Conservation (phyloP, 2,329 filamentous ascomycete species). For the Epichloe bromicola region DNA sequence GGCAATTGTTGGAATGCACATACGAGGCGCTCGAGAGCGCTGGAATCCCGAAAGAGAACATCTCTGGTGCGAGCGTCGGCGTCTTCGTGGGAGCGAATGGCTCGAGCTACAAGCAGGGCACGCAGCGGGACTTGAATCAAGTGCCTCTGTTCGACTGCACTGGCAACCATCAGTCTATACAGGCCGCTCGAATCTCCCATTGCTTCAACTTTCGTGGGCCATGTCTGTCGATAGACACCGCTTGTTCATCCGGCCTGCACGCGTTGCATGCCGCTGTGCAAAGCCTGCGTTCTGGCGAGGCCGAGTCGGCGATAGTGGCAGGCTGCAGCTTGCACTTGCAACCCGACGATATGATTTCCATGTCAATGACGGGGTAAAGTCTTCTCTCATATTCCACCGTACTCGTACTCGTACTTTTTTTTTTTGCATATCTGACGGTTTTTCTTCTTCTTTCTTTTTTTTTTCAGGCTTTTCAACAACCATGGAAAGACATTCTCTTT, state of each 20-base stretch:
- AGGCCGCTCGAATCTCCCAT: slow-evolving; percentile 41
- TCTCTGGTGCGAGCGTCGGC: slow-evolving; percentile 34
- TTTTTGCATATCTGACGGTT: neutral
- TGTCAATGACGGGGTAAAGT: slow-evolving; percentile 18
- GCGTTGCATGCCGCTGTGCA: slow-evolving; percentile 38
- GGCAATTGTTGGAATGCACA: slow-evolving; percentile 36
- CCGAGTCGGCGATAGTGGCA: slow-evolving; percentile 31
- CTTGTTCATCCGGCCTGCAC: slow-evolving; percentile 37
- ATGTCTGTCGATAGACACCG: slow-evolving; percentile 38
- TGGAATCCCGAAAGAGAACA: slow-evolving; percentile 31
- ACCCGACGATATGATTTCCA: slow-evolving; percentile 24
- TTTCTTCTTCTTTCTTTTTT: neutral
- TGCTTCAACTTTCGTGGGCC: slow-evolving; percentile 42
- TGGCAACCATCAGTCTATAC: slow-evolving; percentile 36
- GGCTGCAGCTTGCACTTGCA: slow-evolving; percentile 34
- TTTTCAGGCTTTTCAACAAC: slow-evolving; percentile 27
- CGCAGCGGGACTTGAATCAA: slow-evolving; percentile 29
- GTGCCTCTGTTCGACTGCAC: slow-evolving; percentile 39
- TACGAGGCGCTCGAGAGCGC: slow-evolving; percentile 42
- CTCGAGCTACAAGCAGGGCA: slow-evolving; percentile 26
- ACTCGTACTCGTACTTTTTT: neutral
- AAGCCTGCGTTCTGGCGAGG: slow-evolving; percentile 33
- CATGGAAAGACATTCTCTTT: slow-evolving; percentile 35
- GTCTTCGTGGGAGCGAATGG: slow-evolving; percentile 30
- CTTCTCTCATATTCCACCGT: neutral